Evolutionary conservation across 2,329 filamentous ascomycete species (phyloP), one percentile per base, ranked within the genome.

Genomic region (Verticillium tricorpus): DNA sequence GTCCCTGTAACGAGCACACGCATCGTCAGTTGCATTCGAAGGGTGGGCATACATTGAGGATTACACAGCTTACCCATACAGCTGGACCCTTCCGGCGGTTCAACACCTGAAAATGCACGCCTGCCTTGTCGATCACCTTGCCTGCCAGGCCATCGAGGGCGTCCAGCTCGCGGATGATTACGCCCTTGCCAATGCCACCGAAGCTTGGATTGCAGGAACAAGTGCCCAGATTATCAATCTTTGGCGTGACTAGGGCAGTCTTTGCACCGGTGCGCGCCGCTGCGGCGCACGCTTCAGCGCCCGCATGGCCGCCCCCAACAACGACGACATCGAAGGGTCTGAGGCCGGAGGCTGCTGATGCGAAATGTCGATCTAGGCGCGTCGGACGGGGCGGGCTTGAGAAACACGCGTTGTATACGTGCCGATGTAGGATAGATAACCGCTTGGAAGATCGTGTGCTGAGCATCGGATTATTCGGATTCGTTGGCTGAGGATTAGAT

Each of bases 161-260:
- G 78, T 99, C 95, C 35, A 99, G 89, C 76, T 99, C 95, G 52
- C 94, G 89, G 58, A 99, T 81, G 80, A 99, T 97, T 11, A 92
- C 98, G 17, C 95, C 95, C 74, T 99, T 99, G 55, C 95, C 95
- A 68, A 99, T 98, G n/a, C 95, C 95, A 45, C 95, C 95, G 72
- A 99, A 96, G 66, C 92, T 96, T 1, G 94, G 94, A 73, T 98
- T 98, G 78, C 94, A 98, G 39, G 93, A 97, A 78, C 94, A 98
- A 34, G 95, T 92, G 61, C 94, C 94, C 22, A 98, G 87, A 69
- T 97, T 97, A 63, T 93, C 89, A 62, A 92, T 76, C 63, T 90
- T 92, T 2, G 94, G 95, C 1, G 95, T 99, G 57, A 99, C 83
- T 67, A 99, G 85, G 1, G 90, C 94, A 52, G 95, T 98, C 69